phyloP scores from a whole-genome alignment of 345 rosid genomes.

The Carallia pectinifolia region DNA sequence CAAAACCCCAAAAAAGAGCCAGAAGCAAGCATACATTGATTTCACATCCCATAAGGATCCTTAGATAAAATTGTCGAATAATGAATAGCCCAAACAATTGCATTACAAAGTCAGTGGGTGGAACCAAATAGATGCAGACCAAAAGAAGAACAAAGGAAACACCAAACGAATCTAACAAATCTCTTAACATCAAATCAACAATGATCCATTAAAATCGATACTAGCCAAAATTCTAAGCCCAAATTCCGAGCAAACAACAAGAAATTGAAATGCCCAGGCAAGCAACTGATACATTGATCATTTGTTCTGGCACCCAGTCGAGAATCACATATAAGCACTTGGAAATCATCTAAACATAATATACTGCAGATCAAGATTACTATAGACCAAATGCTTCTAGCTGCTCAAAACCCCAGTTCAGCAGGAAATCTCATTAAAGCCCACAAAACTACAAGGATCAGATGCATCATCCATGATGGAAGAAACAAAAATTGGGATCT shows the following conservation, averaged over 20 bases:
- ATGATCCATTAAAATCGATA: background rate
- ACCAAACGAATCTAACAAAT: background rate
- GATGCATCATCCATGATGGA: conserved; percentile 1
- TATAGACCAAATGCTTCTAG: background rate
- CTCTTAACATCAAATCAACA: background rate
- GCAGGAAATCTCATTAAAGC: background rate
- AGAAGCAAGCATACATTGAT: too few species aligned
- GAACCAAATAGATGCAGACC: conserved; percentile 4
- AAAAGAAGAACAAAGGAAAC: background rate
- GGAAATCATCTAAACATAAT: conserved; percentile 1
- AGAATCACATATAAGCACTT: background rate
- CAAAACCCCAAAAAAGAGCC: conserved; percentile 1
- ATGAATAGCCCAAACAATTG: background rate
- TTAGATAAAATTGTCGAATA: background rate
- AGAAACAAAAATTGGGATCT: background rate
- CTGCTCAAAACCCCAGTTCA: background rate
- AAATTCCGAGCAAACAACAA: background rate
- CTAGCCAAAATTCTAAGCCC: background rate
- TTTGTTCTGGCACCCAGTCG: background rate
- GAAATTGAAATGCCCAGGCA: background rate
- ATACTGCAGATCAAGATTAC: background rate
- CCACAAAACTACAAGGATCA: background rate
- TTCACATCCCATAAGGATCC: too few species aligned
- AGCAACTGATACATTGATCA: background rate
- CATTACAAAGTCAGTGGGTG: background rate